Percentiles rank a stretch among this genome's conserved stretches.
Evolutionary conservation across 2,329 filamentous ascomycete species (phyloP).

Genomic region (Phialophora tarda): DNA sequence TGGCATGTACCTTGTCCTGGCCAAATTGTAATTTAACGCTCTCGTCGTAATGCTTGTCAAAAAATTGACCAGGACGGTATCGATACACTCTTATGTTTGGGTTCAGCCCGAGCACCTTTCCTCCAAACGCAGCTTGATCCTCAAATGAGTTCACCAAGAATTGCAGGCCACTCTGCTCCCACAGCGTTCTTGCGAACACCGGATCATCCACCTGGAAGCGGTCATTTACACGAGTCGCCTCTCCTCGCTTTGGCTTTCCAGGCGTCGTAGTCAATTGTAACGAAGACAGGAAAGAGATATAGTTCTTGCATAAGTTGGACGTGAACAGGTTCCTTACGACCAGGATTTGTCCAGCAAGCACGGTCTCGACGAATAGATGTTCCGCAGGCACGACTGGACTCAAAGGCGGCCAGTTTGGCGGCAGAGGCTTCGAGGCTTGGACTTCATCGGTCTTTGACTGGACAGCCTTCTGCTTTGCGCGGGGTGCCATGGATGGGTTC

Average conservation of each 20-base stretch:
- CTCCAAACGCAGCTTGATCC: constrained; percentile 68
- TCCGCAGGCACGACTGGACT: constrained; percentile 70
- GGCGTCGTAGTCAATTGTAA: constrained; percentile 79
- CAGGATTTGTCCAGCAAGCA: constrained; percentile 71
- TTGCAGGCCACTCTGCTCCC: constrained; percentile 76
- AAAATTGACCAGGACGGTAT: constrained; percentile 85
- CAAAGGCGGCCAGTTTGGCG: constrained; percentile 73
- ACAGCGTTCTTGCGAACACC: constrained; percentile 74
- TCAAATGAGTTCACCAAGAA: constrained; percentile 56
- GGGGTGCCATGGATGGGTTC: constrained; percentile 25
- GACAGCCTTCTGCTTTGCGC: constrained; percentile 25
- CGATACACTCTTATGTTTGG: constrained; percentile 89
- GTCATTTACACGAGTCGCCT: constrained; percentile 86
- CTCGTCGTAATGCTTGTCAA: constrained; percentile 93
- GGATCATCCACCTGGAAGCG: constrained; percentile 82
- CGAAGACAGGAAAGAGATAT: constrained; percentile 72
- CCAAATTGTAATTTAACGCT: constrained; percentile 72
- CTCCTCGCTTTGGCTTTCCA: constrained; percentile 75
- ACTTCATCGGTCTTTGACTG: constrained; percentile 7
- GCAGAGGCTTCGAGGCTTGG: constrained; percentile 25
- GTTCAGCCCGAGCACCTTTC: constrained; percentile 81
- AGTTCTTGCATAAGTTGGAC: constrained; percentile 73
- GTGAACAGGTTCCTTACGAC: constrained; percentile 77
- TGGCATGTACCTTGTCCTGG: constrained; percentile 57
- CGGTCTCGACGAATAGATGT: constrained; percentile 65